Evolutionary conservation across 768 basidiomycete genomes (phyloP).

Genomic region (Austroboletus festivus): DNA sequence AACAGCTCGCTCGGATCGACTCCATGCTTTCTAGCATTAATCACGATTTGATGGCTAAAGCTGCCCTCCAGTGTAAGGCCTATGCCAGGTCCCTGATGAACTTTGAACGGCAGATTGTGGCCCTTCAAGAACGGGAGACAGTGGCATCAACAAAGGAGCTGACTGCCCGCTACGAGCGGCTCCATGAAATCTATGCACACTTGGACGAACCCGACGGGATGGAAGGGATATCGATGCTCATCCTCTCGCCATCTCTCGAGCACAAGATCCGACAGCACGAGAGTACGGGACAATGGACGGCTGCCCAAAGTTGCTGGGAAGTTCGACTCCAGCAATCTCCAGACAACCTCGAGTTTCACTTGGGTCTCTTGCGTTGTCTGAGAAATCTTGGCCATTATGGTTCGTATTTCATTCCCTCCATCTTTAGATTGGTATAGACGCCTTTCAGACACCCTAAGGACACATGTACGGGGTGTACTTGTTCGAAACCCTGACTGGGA

Average conservation of each 20-base stretch:
- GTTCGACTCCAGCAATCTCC: conserved; percentile 87
- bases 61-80: conserved; percentile 91
- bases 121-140: conserved; percentile 41
- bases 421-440: neutral
- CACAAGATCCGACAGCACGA: conserved; percentile 98
- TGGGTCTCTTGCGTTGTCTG: conserved; percentile 87
- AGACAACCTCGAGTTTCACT: conserved; percentile 82
- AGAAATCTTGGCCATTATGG: conserved; percentile 97
- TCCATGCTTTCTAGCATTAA: conserved; percentile 82
- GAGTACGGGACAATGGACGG: conserved; percentile 94
- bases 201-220: conserved; percentile 98
- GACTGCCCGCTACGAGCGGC: conserved; percentile 65
- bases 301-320: conserved; percentile 99
- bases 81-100: conserved; percentile 94
- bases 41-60: conserved; percentile 84
- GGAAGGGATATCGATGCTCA: conserved; percentile 91
- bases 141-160: conserved; percentile 45
- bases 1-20: conserved; percentile 70
- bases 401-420: conserved; percentile 36
- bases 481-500: conserved; percentile 86
- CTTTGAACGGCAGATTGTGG: conserved; percentile 80
- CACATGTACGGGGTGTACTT: conserved; percentile 89
- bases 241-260: conserved; percentile 85
- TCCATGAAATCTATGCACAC: conserved; percentile 95
- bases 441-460: conserved; percentile 82